Base-by-base conservation (phyloP, 2,329 filamentous ascomycete species). In the Botrytis elliptica region DNA sequence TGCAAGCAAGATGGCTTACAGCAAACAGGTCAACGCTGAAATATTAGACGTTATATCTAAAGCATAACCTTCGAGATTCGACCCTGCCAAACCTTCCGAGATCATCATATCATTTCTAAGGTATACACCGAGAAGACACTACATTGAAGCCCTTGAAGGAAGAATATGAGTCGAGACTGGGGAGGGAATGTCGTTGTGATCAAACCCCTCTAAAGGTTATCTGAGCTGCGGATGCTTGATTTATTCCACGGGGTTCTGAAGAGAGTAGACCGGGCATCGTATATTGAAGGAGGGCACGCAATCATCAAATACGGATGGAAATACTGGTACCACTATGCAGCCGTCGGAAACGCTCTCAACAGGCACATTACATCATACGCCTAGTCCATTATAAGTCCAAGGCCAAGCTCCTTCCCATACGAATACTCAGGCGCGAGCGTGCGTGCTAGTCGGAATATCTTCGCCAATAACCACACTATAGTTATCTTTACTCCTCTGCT, bases 41-140 rank as follows among this genome's bases (percentile, higher is more conserved):
- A 92, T 98, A 40, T 91, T 98, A 77, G 93, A 96, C 79, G 95
- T 94, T 62, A 97, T 99, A 6, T 49, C 22, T 49, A 0, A 2
- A 33, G 29, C 9, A 68, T 33, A n/a, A 22, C 6, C n/a, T 29
- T 40, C 40, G 25, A 12, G 5, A 68, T 57, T 40, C 9, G 65
- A 33, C 29, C 5, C 25, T 2, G 10, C 1, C n/a, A 14, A 42
- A 49, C n/a, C 14, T 49, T 16, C 3, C n/a, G n/a, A 29, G 46
- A 22, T 9, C 4, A 44, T 29, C 9, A n/a, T 22, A 29, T 29
- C 25, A 42, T 25, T 33, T 29, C 5, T 4, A 25, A 25, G 33
- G 25, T 18, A 25, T 22, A 1, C 1, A 25, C 18, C 4, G 49
- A 42, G 49, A 6, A 42, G 49, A n/a, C 36, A 25, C 25, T 25